phyloP scores from a whole-genome alignment of 768 basidiomycete species.

The Lactifluus piperatus region DNA sequence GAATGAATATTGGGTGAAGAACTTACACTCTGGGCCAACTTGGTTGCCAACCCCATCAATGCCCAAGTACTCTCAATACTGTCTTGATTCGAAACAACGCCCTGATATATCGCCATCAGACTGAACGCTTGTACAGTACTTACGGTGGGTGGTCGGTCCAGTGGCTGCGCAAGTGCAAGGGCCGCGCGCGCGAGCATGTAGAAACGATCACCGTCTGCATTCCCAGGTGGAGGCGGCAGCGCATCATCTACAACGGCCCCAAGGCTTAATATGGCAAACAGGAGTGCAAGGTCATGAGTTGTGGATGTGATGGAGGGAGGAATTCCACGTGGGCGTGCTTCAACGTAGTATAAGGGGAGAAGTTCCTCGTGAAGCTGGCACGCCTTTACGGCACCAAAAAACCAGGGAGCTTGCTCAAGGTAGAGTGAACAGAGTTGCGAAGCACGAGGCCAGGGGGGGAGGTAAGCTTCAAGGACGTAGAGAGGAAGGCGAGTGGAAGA shows the following conservation, averaged over 20 bases:
- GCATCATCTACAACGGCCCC: slow-evolving; percentile 7
- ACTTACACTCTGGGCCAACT: slow-evolving; percentile 61
- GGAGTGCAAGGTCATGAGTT: slow-evolving; percentile 10
- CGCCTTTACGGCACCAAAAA: slow-evolving; percentile 61
- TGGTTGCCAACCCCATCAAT: slow-evolving; percentile 54
- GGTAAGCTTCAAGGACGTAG: slow-evolving; percentile 31
- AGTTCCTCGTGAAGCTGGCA: slow-evolving; percentile 56
- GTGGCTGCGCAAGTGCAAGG: slow-evolving; percentile 54
- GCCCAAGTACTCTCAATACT: slow-evolving; percentile 65
- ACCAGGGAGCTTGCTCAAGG: slow-evolving; percentile 73
- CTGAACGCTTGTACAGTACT: slow-evolving; percentile 59
- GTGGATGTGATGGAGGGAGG: neutral
- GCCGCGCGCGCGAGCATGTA: slow-evolving; percentile 57
- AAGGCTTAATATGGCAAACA: slow-evolving; percentile 10
- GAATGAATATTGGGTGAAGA: neutral
- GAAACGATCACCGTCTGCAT: slow-evolving; percentile 41
- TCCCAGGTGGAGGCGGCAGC: slow-evolving; percentile 37
- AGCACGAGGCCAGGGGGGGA: slow-evolving; percentile 54
- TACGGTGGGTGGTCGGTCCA: slow-evolving; percentile 65
- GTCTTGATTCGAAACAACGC: slow-evolving; percentile 55
- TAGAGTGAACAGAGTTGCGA: slow-evolving; percentile 56
- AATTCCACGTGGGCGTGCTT: slow-evolving; percentile 25
- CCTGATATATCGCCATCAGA: slow-evolving; percentile 65
- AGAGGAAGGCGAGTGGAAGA: neutral
- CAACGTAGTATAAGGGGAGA: slow-evolving; percentile 58